These are phyloP conservation scores for Penicillium atrosanguineum DNA, from an alignment of 495 filamentous ascomycete genomes.

Conservation along the genomic window DNA sequence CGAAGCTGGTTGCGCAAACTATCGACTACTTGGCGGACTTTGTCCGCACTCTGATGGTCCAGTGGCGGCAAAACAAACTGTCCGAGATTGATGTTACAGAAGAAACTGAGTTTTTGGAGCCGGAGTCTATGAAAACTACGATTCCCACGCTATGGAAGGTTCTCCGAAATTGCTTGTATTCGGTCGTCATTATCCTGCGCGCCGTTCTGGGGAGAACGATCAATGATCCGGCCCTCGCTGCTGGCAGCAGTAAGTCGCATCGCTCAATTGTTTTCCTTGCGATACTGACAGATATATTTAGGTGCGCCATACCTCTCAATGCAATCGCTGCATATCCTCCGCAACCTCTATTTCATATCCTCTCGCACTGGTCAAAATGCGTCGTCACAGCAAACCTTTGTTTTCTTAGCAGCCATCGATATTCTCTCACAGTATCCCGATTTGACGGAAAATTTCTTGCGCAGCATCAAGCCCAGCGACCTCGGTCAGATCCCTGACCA, in stretches of 20 bases:
- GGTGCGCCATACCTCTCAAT: conserved; percentile 70
- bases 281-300: conserved; percentile 5
- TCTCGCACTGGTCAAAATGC: conserved; percentile 69
- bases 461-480: conserved; percentile 55
- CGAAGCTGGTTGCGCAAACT: conserved; percentile 58
- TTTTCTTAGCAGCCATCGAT: conserved; percentile 85
- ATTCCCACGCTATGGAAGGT: conserved; percentile 79
- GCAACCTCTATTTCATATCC: conserved; percentile 85
- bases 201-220: conserved; percentile 69
- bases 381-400: conserved; percentile 81
- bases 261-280: not conserved
- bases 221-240: conserved; percentile 51
- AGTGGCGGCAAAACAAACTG: conserved; percentile 83
- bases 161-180: conserved; percentile 76
- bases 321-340: conserved; percentile 74
- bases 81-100: conserved; percentile 79
- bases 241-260: conserved; percentile 49
- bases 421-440: conserved; percentile 72
- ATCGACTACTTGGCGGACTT: conserved; percentile 75
- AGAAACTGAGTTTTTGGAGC: conserved; percentile 64
- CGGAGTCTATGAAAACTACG: conserved; percentile 66
- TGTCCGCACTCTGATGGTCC: conserved; percentile 64
- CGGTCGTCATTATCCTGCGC: conserved; percentile 71
- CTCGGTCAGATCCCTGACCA: conserved; percentile 65
- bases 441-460: conserved; percentile 68